A percentile compares a stretch with the other conserved stretches of the same genome.
phyloP scores from a whole-genome alignment of 495 filamentous ascomycete species.

The Rostrohypoxylon terebratum region DNA sequence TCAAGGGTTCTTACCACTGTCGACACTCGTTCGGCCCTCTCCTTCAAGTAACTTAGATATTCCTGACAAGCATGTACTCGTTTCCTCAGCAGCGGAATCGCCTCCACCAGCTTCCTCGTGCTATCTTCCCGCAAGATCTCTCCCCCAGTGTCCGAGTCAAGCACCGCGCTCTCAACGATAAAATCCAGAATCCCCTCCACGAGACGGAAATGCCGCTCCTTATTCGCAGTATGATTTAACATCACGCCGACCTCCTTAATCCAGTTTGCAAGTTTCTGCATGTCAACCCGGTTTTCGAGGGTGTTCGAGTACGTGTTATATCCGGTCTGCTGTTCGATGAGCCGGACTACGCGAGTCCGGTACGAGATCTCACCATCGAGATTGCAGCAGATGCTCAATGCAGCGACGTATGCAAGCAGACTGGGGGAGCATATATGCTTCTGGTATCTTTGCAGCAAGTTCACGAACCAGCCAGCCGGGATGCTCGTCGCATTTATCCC shows the following conservation, averaged over 20 bases:
- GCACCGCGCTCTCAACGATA: constrained; percentile 26
- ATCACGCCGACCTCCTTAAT: constrained; percentile 40
- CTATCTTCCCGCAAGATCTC: background rate
- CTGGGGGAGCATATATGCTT: constrained; percentile 34
- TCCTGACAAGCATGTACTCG: constrained; percentile 42
- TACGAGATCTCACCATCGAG: constrained; percentile 43
- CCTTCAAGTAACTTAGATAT: constrained; percentile 42
- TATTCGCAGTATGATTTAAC: constrained; percentile 36
- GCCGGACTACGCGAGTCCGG: constrained; percentile 37
- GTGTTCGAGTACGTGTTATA: constrained; percentile 32
- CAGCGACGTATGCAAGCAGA: constrained; percentile 41
- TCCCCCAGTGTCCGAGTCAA: background rate
- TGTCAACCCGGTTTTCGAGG: constrained; percentile 35
- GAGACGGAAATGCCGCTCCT: constrained; percentile 37
- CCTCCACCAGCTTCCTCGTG: constrained; percentile 24
- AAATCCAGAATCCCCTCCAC: constrained; percentile 28
- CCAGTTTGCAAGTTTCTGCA: constrained; percentile 29
- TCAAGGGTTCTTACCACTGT: constrained; percentile 37
- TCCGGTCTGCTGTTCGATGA: constrained; percentile 35
- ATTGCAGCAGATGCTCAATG: constrained; percentile 35
- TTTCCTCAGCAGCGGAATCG: constrained; percentile 37
- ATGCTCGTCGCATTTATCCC: constrained; percentile 18
- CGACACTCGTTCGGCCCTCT: constrained; percentile 40
- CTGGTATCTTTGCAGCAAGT: constrained; percentile 37
- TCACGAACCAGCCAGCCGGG: constrained; percentile 35